Evolutionary conservation across 257 asterid species (phyloP), one percentile per base, ranked within the genome.

Genomic region (Asclepias syriaca): DNA sequence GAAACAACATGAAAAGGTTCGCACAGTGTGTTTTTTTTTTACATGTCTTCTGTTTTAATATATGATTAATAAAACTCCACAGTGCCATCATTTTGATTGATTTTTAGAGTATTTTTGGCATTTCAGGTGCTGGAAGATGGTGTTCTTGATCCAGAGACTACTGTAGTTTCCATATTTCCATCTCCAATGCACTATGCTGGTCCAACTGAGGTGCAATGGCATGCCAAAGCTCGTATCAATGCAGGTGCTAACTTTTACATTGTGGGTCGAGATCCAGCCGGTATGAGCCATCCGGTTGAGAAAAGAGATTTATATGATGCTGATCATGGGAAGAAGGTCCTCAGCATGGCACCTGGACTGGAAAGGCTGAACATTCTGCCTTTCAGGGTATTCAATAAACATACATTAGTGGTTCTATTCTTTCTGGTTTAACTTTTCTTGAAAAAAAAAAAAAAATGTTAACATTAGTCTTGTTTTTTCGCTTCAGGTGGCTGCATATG

Each of bases 141-240:
- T 22, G 92, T 93, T 40, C 87, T 90, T 55, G 98, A 93, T 81
- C 96, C 98, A 8, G 94, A 89, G 76, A 93, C 97, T 9, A 87
- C 98, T 1, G 94, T 93, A 10, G 97, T 93, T 22, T 89, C 98
- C 32, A 91, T 93, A 84, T 91, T 93, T 80, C 98, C 98, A 18
- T 93, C 98, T 1, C 96, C 98, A 4, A 93, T 93, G 98, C 97
- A 87, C 84, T 93, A 93, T 55, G 98, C 98, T 18, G 97, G 98
- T 3, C 98, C 98, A 1, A 93, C 98, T 15, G 97, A 93, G 84
- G 98, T 93, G 13, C 98, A 93, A 64, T 90, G 98, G 98, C 98
- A 93, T 71, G 98, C 98, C 3, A 90, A 93, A 87, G 98, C 98
- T n/a, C 84, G 97, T 72, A 87, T 93, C 19, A 93, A 93, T 51